A percentile compares a stretch with the other conserved stretches of the same genome.
phyloP scores from a whole-genome alignment of 495 filamentous ascomycete species.

The Paragyromitra xinjiangensis region DNA sequence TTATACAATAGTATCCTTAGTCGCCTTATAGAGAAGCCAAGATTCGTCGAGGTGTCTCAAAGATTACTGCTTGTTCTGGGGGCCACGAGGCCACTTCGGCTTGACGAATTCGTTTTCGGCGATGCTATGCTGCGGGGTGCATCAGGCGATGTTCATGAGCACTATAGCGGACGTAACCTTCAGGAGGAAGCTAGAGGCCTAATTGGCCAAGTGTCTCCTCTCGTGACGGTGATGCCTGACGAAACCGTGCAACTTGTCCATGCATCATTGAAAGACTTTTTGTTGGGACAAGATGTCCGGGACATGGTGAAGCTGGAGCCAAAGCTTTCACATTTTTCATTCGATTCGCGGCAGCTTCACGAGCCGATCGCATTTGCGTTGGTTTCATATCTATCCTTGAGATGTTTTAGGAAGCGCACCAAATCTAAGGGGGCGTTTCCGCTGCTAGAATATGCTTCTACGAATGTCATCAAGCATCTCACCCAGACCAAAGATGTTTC shows the following conservation, averaged over 20 bases:
- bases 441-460: slow-evolving; percentile 30
- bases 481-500: background rate
- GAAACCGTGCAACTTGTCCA: slow-evolving; percentile 37
- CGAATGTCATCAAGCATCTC: slow-evolving; percentile 21
- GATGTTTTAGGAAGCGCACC: slow-evolving; percentile 10
- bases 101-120: slow-evolving; percentile 36
- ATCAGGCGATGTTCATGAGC: slow-evolving; percentile 20
- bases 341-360: slow-evolving; percentile 21
- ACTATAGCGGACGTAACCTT: background rate
- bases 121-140: slow-evolving; percentile 22
- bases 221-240: slow-evolving; percentile 33
- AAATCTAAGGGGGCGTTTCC: background rate
- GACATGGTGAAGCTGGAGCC: background rate
- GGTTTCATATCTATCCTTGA: slow-evolving; percentile 31
- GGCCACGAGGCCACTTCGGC: slow-evolving; percentile 21
- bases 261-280: slow-evolving; percentile 39
- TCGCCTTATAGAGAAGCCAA: slow-evolving; percentile 6
- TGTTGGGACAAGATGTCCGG: slow-evolving; percentile 16
- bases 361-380: slow-evolving; percentile 25
- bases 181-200: slow-evolving; percentile 8
- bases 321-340: slow-evolving; percentile 26
- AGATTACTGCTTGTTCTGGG: slow-evolving; percentile 25
- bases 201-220: slow-evolving; percentile 18
- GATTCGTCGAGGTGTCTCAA: background rate
- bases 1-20: slow-evolving; percentile 30